Percentiles rank a stretch among this genome's conserved stretches.
These are phyloP conservation scores for Panicum hallii DNA, from an alignment of 202 grass and related monocot genomes.

Conservation along the genomic window DNA sequence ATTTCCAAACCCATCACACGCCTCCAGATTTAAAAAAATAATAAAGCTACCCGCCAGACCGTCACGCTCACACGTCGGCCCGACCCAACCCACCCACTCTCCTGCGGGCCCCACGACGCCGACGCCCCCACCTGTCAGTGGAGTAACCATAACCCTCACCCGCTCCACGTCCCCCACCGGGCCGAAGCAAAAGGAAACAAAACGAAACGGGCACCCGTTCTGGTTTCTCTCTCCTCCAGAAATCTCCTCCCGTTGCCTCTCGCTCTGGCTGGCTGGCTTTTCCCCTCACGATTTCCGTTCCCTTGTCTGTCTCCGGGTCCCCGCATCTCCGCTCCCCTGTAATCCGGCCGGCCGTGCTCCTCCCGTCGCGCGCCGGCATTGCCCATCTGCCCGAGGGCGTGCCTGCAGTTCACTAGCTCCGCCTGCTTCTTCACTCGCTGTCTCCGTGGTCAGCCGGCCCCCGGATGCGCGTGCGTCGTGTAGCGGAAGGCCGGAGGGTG, in stretches of 20 bases:
- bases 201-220: neutral
- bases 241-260: constrained; percentile 6
- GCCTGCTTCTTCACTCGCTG: neutral
- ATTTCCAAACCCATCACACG: constrained; percentile 4
- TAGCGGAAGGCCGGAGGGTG: neutral
- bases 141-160: neutral
- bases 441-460: neutral
- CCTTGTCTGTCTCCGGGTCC: constrained; percentile 26
- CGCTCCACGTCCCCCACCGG: neutral
- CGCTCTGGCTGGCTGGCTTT: neutral
- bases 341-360: neutral
- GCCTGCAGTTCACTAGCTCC: neutral
- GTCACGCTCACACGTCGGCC: neutral
- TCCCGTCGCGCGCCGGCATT: constrained; percentile 47
- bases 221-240: neutral
- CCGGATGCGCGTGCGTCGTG: constrained; percentile 28
- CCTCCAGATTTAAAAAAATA: neutral
- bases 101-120: neutral
- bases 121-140: neutral
- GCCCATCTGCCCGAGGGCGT: neutral
- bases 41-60: neutral
- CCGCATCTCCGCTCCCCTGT: neutral
- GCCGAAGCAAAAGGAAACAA: neutral
- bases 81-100: neutral
- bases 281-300: constrained; percentile 41